Evolutionary conservation across 108 stramenopile species (phyloP).

Genomic region (Discostella stelligeroides): DNA sequence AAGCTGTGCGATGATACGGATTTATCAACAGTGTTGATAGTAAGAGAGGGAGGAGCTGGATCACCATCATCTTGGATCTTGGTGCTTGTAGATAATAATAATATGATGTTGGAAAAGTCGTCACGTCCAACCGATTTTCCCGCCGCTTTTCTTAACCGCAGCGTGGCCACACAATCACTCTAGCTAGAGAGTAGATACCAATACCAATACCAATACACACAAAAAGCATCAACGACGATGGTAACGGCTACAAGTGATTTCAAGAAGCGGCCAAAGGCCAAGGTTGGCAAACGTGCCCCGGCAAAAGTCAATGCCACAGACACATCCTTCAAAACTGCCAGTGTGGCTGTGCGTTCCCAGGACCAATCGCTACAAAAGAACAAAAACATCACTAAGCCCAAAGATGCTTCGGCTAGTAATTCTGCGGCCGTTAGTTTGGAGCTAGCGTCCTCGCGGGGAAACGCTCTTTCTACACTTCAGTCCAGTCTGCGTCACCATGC

Average conservation of each 20-base stretch:
- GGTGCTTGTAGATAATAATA: too few species aligned
- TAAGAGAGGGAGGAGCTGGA: slow-evolving; percentile 3
- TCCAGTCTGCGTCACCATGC: slow-evolving; percentile 70
- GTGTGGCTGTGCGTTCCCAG: slow-evolving; percentile 58
- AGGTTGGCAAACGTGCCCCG: slow-evolving; percentile 80
- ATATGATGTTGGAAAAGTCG: too few species aligned
- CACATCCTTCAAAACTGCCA: slow-evolving; percentile 74
- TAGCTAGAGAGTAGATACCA: too few species aligned
- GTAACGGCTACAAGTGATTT: slow-evolving; percentile 53
- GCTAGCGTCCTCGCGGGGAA: slow-evolving; percentile 68
- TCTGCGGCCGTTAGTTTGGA: slow-evolving; percentile 38
- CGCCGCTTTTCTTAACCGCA: too few species aligned
- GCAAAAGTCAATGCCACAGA: slow-evolving; percentile 76
- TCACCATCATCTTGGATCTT: neutral
- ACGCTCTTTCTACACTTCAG: slow-evolving; percentile 56
- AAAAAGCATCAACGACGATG: slow-evolving; percentile 5
- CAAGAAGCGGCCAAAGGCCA: slow-evolving; percentile 79
- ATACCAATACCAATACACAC: neutral
- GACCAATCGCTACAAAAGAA: slow-evolving; percentile 42
- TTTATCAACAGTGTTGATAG: slow-evolving; percentile 5
- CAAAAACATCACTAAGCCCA: slow-evolving; percentile 8
- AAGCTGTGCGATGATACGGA: neutral
- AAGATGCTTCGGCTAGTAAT: slow-evolving; percentile 20
- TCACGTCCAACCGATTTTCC: too few species aligned
- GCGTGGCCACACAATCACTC: too few species aligned